Evolutionary conservation across 768 basidiomycete genomes (phyloP), one percentile per base, ranked within the genome.

Genomic region (Auriscalpium vulgare): DNA sequence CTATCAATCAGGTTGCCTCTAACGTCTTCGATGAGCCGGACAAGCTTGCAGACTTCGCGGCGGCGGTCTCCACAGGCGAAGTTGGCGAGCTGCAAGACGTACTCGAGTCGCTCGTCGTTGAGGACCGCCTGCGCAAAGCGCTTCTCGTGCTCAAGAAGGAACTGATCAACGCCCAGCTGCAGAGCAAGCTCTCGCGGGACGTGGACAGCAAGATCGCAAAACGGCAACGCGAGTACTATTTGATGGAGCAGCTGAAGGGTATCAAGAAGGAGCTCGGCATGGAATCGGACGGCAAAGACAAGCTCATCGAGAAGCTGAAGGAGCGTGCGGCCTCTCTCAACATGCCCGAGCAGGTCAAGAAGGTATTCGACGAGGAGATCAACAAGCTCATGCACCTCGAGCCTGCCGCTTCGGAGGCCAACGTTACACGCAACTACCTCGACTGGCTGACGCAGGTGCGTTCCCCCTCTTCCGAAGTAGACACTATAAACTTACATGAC

Each of bases 11-110:
- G 68, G 83, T 91, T 54, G 88, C 93, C 2, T 81, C 88, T 9
- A 97, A 93, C 71, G 89, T 97, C 54, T 97, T 98, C 63, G 94
- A 97, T 66, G 95, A 97, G 66, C 95, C 95, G 0, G 94, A 97
- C 69, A 94, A 94, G 67, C 83, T 97, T 23, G 95, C 95, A 0
- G 97, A 99, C 67, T 95, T 98, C 61, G 93, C 95, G 0, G 97
- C 97, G 0, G 95, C 95, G 0, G 94, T 97, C 0, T 93, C 89
- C 0, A 87, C 88, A 0, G 95, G 94, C n/a, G 91, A 95, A 54
- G 88, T 94, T 9, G 72, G 80, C 54, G 97, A 98, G 65, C 77
- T 97, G 19, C 97, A 98, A 69, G 91, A 91, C 59, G 94, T 98
- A 1, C 76, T 98, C 37, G 95, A 97, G 71, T 84, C 84, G 59